Evolutionary conservation across 2,329 filamentous ascomycete genomes (phyloP), one percentile per base, ranked within the genome.

Genomic region (Claviceps cyperi): DNA sequence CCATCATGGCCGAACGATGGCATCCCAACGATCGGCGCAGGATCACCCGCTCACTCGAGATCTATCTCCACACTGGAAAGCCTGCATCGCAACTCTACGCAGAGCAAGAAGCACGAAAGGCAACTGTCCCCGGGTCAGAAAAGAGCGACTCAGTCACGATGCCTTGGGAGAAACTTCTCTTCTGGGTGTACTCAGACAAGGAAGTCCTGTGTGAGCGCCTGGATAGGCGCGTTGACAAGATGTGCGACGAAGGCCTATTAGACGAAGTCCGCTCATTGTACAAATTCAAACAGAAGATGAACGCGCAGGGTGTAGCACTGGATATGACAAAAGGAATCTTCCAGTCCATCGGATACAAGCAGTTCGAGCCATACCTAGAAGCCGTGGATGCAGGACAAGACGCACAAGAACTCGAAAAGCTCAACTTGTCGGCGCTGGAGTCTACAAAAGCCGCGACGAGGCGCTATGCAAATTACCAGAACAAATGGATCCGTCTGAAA

Each of bases 321-420:
- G 88, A 97, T 60, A 75, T 80, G 55, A 85, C 78, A 1, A 80
- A 82, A 49, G 94, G 92, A 0, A 94, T 98, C 43, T 98, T 91
- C 89, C 85, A 94, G 49, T 92, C 90, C 1, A 98, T 98, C 54
- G 92, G 92, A 1, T 96, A 89, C 67, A 96, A 94, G 63, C 88
- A 98, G 61, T 84, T 97, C 61, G 76, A 85, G 51, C 74, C 78
- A 0, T 95, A 89, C 59, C 68, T 90, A 22, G 58, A 68, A 2
- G 75, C 76, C 1, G 52, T 71, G 14, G 58, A 66, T 55, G 53
- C 64, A 35, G 56, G 56, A 0, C 49, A 53, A 28, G 56, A 56
- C 6, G 50, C 50, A 9, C 46, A 46, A 52, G 70, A 76, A 4
- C 65, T 85, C 1, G 71, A 76, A 19, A 69, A 70, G 17, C 63